A percentile compares a stretch with the other conserved stretches of the same genome.
These are phyloP conservation scores for Echria macrotheca DNA, from an alignment of 495 filamentous ascomycete species.

Conservation along the genomic window DNA sequence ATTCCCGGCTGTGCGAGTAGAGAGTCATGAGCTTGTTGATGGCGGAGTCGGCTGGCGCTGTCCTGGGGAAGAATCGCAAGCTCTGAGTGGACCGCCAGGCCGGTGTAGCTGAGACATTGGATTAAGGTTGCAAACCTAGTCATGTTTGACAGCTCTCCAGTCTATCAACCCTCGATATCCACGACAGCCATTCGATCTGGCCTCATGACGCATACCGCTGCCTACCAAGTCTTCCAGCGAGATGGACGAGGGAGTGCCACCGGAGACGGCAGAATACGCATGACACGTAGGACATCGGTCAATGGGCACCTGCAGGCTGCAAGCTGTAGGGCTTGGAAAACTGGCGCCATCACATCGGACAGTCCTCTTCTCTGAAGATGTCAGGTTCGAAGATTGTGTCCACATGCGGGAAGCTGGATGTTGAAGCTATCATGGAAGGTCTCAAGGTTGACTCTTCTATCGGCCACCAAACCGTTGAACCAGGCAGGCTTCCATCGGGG, in stretches of 20 bases:
- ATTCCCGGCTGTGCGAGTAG: background rate
- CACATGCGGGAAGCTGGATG: no score
- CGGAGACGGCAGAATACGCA: constrained; percentile 4
- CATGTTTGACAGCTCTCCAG: no score
- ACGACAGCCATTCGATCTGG: no score
- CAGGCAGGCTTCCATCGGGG: no score
- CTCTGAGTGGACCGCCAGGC: constrained; percentile 4
- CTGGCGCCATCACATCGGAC: background rate
- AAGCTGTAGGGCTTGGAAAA: background rate
- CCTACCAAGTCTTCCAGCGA: no score
- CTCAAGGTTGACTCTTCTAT: no score
- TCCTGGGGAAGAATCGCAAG: background rate
- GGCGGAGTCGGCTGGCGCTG: constrained; percentile 8
- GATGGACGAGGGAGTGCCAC: background rate
- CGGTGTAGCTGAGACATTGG: constrained; percentile 5
- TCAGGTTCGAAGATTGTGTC: background rate
- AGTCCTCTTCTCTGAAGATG: background rate
- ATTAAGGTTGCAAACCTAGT: background rate
- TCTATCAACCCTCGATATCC: no score
- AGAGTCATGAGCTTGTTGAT: background rate
- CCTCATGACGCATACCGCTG: no score
- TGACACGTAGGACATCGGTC: background rate
- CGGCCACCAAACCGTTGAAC: no score
- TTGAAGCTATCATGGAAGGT: no score
- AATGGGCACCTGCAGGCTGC: constrained; percentile 4